Conservation (phyloP, 2,329 filamentous ascomycete genomes). For the Pseudocercospora fuligena region DNA sequence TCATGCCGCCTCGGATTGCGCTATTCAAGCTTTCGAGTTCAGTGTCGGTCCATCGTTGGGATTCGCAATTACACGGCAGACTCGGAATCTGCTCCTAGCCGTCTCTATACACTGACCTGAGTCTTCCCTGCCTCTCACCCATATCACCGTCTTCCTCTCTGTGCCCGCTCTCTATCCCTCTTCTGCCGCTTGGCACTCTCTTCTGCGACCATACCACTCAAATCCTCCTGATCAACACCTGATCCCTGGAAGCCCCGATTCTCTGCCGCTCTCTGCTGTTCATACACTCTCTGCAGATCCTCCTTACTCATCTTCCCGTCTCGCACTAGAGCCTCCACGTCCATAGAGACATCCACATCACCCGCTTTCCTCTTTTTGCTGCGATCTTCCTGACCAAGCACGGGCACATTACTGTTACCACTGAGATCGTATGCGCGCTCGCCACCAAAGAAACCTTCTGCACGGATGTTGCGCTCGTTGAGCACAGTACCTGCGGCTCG, state of each 20-base stretch:
- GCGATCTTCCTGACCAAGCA: conserved; percentile 76
- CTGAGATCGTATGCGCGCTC: conserved; percentile 88
- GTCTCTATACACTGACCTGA: background rate
- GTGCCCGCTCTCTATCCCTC: conserved; percentile 74
- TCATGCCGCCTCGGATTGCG: background rate
- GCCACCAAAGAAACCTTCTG: conserved; percentile 94
- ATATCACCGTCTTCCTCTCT: conserved; percentile 53
- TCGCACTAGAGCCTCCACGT: conserved; percentile 77
- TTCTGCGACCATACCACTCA: conserved; percentile 94
- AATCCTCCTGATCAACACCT: conserved; percentile 74
- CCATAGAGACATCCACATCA: conserved; percentile 90
- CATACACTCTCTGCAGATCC: conserved; percentile 78
- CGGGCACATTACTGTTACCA: conserved; percentile 60
- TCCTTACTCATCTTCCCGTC: conserved; percentile 84
- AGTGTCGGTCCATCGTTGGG: background rate
- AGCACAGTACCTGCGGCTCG: conserved; percentile 87
- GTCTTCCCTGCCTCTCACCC: background rate
- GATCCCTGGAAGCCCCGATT: conserved; percentile 66
- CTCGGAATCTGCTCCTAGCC: background rate
- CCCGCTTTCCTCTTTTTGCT: conserved; percentile 92
- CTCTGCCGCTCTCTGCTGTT: conserved; percentile 68
- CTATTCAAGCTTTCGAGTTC: background rate
- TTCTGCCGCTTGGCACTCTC: conserved; percentile 90
- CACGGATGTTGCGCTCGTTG: conserved; percentile 81
- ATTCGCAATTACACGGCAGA: conserved; percentile 1